Evolutionary conservation across 2,329 filamentous ascomycete genomes (phyloP), one percentile per base, ranked within the genome.

Genomic region (Exophiala sideris): DNA sequence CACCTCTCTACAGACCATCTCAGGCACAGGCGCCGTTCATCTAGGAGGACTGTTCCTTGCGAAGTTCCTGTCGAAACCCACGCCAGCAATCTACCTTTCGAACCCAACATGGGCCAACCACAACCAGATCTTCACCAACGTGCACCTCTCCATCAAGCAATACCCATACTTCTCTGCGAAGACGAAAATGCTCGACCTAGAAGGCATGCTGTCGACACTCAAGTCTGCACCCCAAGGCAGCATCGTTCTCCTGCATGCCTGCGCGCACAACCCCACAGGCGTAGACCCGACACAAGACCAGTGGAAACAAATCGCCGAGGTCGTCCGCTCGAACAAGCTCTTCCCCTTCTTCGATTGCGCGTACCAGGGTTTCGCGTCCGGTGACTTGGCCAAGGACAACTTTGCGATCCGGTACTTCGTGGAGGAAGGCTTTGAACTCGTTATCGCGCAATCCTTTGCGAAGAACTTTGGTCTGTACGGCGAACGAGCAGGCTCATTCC

Each of bases 271-370:
- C 78, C 94, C 94, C 34, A 99, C 94, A 1, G 94, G 94, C 55
- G 91, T 99, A 60, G 94, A 99, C 74, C 91, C 91, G 6, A 95
- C 91, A 16, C 79, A 87, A 63, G 89, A 92, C 50, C 94, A 99
- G 76, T 99, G 94, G 94, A 89, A 87, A 72, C 82, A 95, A 75
- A 84, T 99, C 58, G 91, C 92, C 48, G 72, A 79, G 40, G 73
- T 96, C 41, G 85, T 97, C 72, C 82, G 82, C 65, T 73, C 83
- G 66, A 90, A 87, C 75, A 83, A 83, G 60, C 92, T 95, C 73
- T 96, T 99, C 77, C 92, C 94, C 66, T 97, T 99, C 83, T 97
- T 99, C 75, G 94, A 99, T 79, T 89, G 84, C 62, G 94, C 94
- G 52, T 99, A 99, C 79, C 94, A 75, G 92, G 94, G 53, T 10